A percentile compares a stretch with the other conserved stretches of the same genome.
These are phyloP conservation scores for Parastagonospora nodorum DNA, from an alignment of 2,329 filamentous ascomycete genomes.

Conservation along the genomic window DNA sequence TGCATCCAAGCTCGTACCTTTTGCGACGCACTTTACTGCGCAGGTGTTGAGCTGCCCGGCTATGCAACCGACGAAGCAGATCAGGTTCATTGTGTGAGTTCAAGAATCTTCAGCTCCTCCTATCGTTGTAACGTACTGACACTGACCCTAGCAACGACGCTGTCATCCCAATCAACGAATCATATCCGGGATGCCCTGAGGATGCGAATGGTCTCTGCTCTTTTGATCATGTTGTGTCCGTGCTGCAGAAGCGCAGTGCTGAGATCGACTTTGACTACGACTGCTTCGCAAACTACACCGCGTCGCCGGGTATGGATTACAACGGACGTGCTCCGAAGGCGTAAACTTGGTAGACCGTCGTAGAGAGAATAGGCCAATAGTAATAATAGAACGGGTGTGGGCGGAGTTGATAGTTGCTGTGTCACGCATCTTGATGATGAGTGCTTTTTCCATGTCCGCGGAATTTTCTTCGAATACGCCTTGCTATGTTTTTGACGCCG, in stretches of 20 bases:
- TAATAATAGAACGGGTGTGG: too few relatives aligned
- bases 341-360: not conserved
- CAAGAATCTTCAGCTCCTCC: not conserved
- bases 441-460: too few relatives aligned
- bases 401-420: too few relatives aligned
- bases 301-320: slow-evolving; percentile 27
- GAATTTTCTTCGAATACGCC: too few relatives aligned
- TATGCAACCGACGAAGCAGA: slow-evolving; percentile 29
- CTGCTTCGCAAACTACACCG: slow-evolving; percentile 38
- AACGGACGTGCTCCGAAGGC: slow-evolving; percentile 32
- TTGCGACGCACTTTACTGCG: slow-evolving; percentile 38
- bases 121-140: not conserved
- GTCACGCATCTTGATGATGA: too few relatives aligned
- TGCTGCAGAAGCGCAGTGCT: slow-evolving; percentile 31
- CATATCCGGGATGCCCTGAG: slow-evolving; percentile 25
- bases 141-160: slow-evolving; percentile 30
- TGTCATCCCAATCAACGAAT: slow-evolving; percentile 30
- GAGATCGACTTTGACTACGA: slow-evolving; percentile 38
- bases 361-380: not conserved
- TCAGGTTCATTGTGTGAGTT: slow-evolving; percentile 36
- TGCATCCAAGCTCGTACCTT: slow-evolving; percentile 35
- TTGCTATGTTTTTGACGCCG: not conserved
- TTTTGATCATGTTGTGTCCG: slow-evolving; percentile 33
- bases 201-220: slow-evolving; percentile 33
- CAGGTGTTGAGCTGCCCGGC: slow-evolving; percentile 33